Conservation (phyloP, 1,284 basidiomycete species). For the Puccinia brachypodii region DNA sequence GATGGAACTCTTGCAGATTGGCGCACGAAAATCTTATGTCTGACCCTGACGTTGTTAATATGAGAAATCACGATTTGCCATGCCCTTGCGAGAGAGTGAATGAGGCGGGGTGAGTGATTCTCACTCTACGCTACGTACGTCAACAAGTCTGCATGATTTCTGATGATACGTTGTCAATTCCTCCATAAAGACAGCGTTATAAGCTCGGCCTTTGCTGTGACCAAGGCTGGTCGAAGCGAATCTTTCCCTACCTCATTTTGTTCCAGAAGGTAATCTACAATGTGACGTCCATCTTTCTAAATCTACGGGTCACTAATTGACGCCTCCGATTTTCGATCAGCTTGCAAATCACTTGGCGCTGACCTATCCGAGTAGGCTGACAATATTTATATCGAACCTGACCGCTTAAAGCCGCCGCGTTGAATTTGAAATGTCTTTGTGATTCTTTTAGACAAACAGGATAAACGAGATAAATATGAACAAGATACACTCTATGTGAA, state of each 20-base stretch:
- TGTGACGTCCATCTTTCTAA: not conserved
- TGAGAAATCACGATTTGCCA: constrained; percentile 30
- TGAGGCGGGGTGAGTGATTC: constrained; percentile 4
- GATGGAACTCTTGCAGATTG: constrained; percentile 2
- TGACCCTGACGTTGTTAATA: constrained; percentile 37
- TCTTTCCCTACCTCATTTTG: constrained; percentile 35
- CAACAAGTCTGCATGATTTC: not conserved
- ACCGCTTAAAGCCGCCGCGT: not conserved
- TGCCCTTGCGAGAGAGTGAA: constrained; percentile 21
- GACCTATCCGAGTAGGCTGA: constrained; percentile 29
- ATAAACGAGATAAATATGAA: constrained; percentile 33
- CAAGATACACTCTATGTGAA: constrained; percentile 34
- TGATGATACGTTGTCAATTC: not conserved
- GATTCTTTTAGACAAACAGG: constrained; percentile 33
- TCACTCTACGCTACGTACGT: not conserved
- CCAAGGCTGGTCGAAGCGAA: constrained; percentile 33
- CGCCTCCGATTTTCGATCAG: not conserved
- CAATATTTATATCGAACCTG: not conserved
- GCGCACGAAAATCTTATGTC: constrained; percentile 34
- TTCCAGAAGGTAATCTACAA: constrained; percentile 14
- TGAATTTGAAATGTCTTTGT: not conserved
- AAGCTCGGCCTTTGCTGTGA: constrained; percentile 33
- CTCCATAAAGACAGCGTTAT: constrained; percentile 4
- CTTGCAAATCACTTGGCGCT: constrained; percentile 41
- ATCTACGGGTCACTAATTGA: not conserved